Evolutionary conservation across 495 filamentous ascomycete genomes (phyloP), one percentile per base, ranked within the genome.

Genomic region (Daldinia grandis): DNA sequence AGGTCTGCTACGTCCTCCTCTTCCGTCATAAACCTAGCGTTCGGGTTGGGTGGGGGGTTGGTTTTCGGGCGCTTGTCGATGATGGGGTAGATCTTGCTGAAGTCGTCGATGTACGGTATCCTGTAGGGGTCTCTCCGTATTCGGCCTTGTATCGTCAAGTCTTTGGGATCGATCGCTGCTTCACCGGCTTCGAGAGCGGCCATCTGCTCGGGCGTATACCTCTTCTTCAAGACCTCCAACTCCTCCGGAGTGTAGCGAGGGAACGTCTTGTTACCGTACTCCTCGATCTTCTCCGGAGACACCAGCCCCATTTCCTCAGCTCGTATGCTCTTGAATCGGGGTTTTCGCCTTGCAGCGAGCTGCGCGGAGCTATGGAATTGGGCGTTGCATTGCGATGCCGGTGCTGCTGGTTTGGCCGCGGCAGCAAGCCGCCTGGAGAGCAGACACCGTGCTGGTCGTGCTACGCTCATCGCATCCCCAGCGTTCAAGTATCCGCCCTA

Each of bases 171-270:
- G 79, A 99, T 91, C 63, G 92, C 88, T 9, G 85, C 84, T 79
- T 99, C 95, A 65, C 91, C 95, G 58, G 91, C 93, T 79, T 93
- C 84, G 79, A 99, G 89, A 50, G 93, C 92, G n/a, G 83, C 84
- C 64, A 97, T 82, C 80, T 99, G 95, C 66, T 89, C 86, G 14
- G 90, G 85, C 5, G 92, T 91, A 83, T 97, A 98, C 63, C 84
- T 82, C 69, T 87, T 81, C 31, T 77, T 71, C 38, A 98, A 84
- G 15, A 79, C 71, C 15, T 82, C 84, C 72, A 89, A 86, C 76
- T 98, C 91, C 42, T 88, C 85, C 50, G 82, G 78, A 3, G 89
- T 89, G 81, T 96, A 98, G 5, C 82, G 74, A 65, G 86, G 79
- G 77, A 90, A 90, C 38, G 76, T 68, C 72, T 84, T 64, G 60